These are phyloP conservation scores for Gossypium thurberi DNA, from an alignment of 345 rosid genomes.

Conservation along the genomic window DNA sequence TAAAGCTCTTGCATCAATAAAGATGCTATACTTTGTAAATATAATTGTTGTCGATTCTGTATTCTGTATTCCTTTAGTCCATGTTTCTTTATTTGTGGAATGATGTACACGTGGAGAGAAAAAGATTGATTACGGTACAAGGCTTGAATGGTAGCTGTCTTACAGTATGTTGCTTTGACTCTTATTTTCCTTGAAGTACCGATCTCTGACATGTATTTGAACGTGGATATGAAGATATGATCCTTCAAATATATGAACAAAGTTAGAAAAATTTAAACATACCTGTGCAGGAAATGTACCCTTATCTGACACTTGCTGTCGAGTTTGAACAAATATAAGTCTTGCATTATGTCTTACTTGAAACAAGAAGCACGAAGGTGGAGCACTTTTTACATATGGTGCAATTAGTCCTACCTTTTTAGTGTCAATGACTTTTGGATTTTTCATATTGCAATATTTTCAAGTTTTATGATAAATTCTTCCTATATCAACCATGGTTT, in stretches of 20 bases:
- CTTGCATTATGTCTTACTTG: neutral
- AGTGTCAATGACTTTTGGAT: neutral
- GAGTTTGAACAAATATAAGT: neutral
- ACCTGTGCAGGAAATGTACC: neutral
- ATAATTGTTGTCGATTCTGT: neutral
- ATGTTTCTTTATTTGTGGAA: neutral
- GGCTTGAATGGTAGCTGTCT: neutral
- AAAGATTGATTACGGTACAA: neutral
- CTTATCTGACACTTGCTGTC: too few relatives aligned
- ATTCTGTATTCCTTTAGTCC: neutral
- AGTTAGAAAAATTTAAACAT: neutral
- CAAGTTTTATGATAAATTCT: neutral
- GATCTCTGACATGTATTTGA: neutral
- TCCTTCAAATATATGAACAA: neutral
- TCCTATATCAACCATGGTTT: neutral
- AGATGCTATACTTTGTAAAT: neutral
- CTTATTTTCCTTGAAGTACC: neutral
- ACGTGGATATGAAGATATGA: neutral
- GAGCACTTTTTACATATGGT: neutral
- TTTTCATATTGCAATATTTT: neutral
- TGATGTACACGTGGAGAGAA: neutral
- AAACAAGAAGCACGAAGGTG: neutral
- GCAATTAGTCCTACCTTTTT: neutral
- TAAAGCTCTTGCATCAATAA: neutral
- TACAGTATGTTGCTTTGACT: neutral